Base-by-base conservation (phyloP, 1,284 basidiomycete species). In the Dichomitus squalens region DNA sequence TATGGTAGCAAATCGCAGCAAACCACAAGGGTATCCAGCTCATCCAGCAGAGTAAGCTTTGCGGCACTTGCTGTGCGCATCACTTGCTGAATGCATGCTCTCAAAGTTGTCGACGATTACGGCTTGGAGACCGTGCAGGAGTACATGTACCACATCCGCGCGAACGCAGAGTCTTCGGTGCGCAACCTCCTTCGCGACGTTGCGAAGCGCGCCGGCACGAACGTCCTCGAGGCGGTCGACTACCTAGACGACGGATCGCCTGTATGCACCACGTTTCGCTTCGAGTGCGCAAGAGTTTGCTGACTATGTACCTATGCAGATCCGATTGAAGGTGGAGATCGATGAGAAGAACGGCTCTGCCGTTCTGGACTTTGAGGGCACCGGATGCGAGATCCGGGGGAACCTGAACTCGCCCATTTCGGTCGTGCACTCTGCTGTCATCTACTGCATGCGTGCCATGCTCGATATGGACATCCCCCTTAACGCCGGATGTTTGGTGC, bases 371-470 rank as follows among this genome's bases (percentile, higher is more conserved):
- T 99, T 98, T 68, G 79, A 83, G 61, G 95, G 95, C 3, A 96
- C 95, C 2, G 93, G 93, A 0, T 90, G 86, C 56, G 93, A 96
- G 78, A 86, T 96, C 50, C 82, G 90, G 25, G 94, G 92, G 43
- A 98, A 98, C 73, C 80, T 96, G 58, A 98, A 98, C 72, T 79
- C 93, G 14, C 93, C 93, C 0, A 90, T 90, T 40, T 90, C 90
- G 2, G 95, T 98, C 39, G 91, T 92, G 1, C 92, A 95, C 71
- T 92, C 92, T 1, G 95, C 96, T 1, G 90, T 98, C 60, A 96
- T 98, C 65, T 99, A 98, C 74, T 93, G 93, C 74, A 88, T 98
- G 79, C 85, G 96, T 23, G 83, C 93, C 12, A 96, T 99, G 92
- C 82, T 97, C 25, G 89, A 94, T 65, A 76, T 87, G 31, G 95